Evolutionary conservation across 1,284 basidiomycete genomes (phyloP), one percentile per base, ranked within the genome.

Genomic region (Inonotus obliquus): DNA sequence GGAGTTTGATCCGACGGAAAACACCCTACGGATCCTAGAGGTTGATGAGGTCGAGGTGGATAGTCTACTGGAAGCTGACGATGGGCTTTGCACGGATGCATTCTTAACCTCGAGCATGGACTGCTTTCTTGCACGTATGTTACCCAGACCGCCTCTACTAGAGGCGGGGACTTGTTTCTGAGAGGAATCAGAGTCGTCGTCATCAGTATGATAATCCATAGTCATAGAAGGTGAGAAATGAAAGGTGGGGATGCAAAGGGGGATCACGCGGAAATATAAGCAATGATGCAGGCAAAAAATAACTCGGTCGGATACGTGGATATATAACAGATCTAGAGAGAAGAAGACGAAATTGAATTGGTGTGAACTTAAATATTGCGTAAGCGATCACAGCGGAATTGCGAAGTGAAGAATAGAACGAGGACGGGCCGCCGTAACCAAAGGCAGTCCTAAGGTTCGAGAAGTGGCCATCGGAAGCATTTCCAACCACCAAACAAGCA

Each of bases 81-180:
- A 52, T 11, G 51, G 25, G 7, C 29, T 52, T 52, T 19, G 47
- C 7, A 23, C 4, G 21, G 47, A 7, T 29, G 25, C 35, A 9
- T 19, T 9, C 7, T 29, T 27, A 27, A 17, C 9, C 7, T 23
- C 11, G 9, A 17, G 6, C 51, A 41, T 39, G 37, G 25, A 11
- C 23, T 55, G 19, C n/a, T 55, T 55, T 19, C 49, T 59, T 17
- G 57, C 57, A 25, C 57, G 57, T 17, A 59, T 59, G 39, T 59
- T 59, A 38, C 57, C 57, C 17, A 59, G 35, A 11, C 57, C 57
- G 27, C 57, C 57, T 2, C 57, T n/a, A 17, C 57, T 47, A 9
- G 57, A 51, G 32, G 48, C 38, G 11, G 57, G 57, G 7, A 59
- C 57, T 25, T 51, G 57, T 39, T 27, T 35, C 19, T 55, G 35